Evolutionary conservation across 345 rosid species (phyloP).

Genomic region (Chamaenerion angustifolium): DNA sequence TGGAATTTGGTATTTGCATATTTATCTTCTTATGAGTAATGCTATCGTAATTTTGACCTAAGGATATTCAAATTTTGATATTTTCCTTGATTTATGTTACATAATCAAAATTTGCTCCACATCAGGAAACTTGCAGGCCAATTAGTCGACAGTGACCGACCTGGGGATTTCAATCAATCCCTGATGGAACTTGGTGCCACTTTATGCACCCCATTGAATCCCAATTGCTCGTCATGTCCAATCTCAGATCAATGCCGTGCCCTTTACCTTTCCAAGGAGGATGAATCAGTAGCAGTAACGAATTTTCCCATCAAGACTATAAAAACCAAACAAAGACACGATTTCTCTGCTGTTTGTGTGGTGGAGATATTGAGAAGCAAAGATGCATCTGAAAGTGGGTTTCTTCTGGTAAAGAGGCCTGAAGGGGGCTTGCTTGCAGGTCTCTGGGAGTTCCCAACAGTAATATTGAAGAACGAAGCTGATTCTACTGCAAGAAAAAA

Average conservation of each 20-base stretch:
- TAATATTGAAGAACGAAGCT: constrained; percentile 37
- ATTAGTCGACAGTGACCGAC: constrained; percentile 64
- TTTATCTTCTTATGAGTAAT: no score
- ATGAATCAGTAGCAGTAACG: constrained; percentile 37
- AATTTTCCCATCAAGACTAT: constrained; percentile 63
- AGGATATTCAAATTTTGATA: no score
- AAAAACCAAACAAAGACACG: constrained; percentile 52
- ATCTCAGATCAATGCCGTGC: constrained; percentile 64
- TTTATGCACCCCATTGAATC: constrained; percentile 58
- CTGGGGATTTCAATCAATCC: constrained; percentile 95
- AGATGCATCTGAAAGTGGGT: constrained; percentile 27
- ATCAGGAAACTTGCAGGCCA: constrained; percentile 80
- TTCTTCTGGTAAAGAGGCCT: constrained; percentile 76
- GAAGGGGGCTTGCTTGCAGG: constrained; percentile 86
- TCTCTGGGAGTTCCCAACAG: constrained; percentile 93
- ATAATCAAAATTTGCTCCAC: constrained; percentile 6
- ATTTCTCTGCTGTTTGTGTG: constrained; percentile 66
- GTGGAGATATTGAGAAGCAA: constrained; percentile 49
- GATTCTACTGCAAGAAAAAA: constrained; percentile 40
- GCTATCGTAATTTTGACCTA: no score
- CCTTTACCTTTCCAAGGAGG: constrained; percentile 31
- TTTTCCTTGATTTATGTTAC: constrained; percentile 4
- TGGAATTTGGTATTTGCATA: no score
- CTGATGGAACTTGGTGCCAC: constrained; percentile 96
- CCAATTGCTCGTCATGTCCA: constrained; percentile 69